Evolutionary conservation across 83 land plant genomes (phyloP).

Genomic region (Thuja plicata): DNA sequence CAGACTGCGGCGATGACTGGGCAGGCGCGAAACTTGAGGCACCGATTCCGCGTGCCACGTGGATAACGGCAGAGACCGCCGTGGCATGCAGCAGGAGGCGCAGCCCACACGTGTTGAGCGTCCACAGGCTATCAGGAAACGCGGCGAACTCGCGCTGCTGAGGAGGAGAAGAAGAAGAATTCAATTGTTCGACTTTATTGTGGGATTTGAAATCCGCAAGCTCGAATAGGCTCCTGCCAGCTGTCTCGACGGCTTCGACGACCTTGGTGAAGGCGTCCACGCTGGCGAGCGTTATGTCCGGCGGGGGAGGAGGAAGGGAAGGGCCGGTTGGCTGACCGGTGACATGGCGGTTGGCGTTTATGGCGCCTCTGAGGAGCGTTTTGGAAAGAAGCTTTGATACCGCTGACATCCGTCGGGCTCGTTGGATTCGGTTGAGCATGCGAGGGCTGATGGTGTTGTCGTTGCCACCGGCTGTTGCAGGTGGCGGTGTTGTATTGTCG

Average conservation of each 20-base stretch:
- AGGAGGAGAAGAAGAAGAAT: neutral
- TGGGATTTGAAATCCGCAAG: neutral
- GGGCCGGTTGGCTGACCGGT: neutral
- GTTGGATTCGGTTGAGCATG: slow-evolving; percentile 33
- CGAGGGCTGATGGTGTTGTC: slow-evolving; percentile 21
- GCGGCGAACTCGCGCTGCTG: too few species aligned
- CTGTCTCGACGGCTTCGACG: slow-evolving; percentile 46
- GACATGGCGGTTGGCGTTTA: slow-evolving; percentile 27
- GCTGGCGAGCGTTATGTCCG: slow-evolving; percentile 19
- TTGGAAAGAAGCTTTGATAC: slow-evolving; percentile 40
- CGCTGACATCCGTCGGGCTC: slow-evolving; percentile 47
- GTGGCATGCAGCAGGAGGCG: slow-evolving; percentile 26
- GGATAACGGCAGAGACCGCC: slow-evolving; percentile 28
- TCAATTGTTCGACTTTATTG: neutral
- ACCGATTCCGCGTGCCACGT: neutral
- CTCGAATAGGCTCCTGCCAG: slow-evolving; percentile 23
- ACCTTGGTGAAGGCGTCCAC: slow-evolving; percentile 46
- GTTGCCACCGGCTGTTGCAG: neutral
- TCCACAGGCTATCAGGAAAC: slow-evolving; percentile 14
- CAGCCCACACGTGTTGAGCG: slow-evolving; percentile 34
- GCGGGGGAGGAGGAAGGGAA: too few species aligned
- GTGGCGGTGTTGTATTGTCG: neutral
- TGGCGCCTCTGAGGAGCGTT: slow-evolving; percentile 38
- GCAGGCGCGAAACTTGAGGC: neutral
- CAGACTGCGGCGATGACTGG: neutral